Evolutionary conservation across 1,139 yeast genomes (phyloP).

Genomic region (Blastobotrys serpentis): DNA sequence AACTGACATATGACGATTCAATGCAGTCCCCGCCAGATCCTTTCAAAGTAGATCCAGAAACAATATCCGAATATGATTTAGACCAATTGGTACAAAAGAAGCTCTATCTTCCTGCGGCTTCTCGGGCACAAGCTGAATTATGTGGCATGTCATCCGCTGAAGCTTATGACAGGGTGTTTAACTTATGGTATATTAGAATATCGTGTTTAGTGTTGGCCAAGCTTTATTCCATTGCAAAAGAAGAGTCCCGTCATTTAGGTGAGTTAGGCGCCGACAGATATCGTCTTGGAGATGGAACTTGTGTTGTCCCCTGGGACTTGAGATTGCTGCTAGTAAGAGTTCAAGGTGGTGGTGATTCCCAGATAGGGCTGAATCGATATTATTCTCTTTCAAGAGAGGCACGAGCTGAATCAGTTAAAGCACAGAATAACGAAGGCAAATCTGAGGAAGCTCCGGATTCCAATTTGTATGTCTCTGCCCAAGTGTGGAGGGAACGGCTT

Average conservation of each 20-base stretch:
- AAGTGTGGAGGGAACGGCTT: slow-evolving; percentile 33
- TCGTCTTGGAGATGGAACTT: slow-evolving; percentile 28
- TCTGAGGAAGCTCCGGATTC: slow-evolving; percentile 10
- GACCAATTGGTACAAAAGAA: slow-evolving; percentile 23
- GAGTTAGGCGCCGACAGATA: slow-evolving; percentile 28
- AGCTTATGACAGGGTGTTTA: slow-evolving; percentile 22
- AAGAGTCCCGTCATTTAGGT: slow-evolving; percentile 30
- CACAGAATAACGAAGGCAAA: slow-evolving; percentile 1
- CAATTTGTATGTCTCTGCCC: slow-evolving; percentile 8
- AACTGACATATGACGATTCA: no score
- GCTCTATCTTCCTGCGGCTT: slow-evolving; percentile 30
- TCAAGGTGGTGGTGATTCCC: slow-evolving; percentile 33
- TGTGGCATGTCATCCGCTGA: slow-evolving; percentile 10
- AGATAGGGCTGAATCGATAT: slow-evolving; percentile 28
- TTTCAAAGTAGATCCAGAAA: slow-evolving; percentile 23
- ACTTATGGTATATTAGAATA: slow-evolving; percentile 30
- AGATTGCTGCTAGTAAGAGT: slow-evolving; percentile 29
- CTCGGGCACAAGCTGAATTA: slow-evolving; percentile 24
- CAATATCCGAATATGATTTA: slow-evolving; percentile 20
- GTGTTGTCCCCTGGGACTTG: slow-evolving; percentile 36
- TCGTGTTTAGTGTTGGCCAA: slow-evolving; percentile 26
- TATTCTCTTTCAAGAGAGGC: slow-evolving; percentile 36
- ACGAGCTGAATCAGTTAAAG: slow-evolving; percentile 21
- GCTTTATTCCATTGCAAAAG: slow-evolving; percentile 26
- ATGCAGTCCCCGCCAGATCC: slow-evolving; percentile 26